Percentiles rank a stretch among this genome's conserved stretches.
Conservation (phyloP, 192 early-diverging fungal species). For the Entomortierella chlamydospora region DNA sequence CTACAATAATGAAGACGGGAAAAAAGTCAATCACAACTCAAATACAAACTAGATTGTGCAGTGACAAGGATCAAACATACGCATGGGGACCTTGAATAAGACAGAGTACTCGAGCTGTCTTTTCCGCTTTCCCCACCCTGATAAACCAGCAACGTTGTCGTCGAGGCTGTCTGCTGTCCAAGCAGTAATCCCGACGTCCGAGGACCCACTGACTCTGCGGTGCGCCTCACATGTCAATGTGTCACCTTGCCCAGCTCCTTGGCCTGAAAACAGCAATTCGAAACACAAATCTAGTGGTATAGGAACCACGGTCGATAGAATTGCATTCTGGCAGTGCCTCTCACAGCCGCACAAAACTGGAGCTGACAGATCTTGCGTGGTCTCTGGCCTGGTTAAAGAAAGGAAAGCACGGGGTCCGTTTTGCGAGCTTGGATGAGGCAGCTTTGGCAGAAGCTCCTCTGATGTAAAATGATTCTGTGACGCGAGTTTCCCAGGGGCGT, state of each 20-base stretch:
- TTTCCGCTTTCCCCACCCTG: conserved; percentile 2
- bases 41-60: no score
- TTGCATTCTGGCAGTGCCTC: conserved; percentile 22
- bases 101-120: conserved; percentile 31
- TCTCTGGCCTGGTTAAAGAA: not conserved
- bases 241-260: conserved; percentile 9
- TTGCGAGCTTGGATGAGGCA: not conserved
- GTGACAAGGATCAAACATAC: no score
- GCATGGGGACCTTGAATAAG: conserved; percentile 32
- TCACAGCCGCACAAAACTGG: conserved; percentile 15
- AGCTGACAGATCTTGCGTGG: not conserved
- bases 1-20: conserved; percentile 2
- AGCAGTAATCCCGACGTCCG: conserved; percentile 8
- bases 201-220: conserved; percentile 1
- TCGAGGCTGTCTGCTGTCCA: not conserved
- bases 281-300: conserved; percentile 21
- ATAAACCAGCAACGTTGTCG: no score
- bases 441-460: not conserved
- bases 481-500: no score
- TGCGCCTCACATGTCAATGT: conserved; percentile 6
- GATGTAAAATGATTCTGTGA: no score
- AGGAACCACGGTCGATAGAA: conserved; percentile 30
- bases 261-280: conserved; percentile 22
- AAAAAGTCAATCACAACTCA: not conserved
- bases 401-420: not conserved